Base-by-base conservation (phyloP, 2,329 filamentous ascomycete genomes). In the Botrytis galanthina region DNA sequence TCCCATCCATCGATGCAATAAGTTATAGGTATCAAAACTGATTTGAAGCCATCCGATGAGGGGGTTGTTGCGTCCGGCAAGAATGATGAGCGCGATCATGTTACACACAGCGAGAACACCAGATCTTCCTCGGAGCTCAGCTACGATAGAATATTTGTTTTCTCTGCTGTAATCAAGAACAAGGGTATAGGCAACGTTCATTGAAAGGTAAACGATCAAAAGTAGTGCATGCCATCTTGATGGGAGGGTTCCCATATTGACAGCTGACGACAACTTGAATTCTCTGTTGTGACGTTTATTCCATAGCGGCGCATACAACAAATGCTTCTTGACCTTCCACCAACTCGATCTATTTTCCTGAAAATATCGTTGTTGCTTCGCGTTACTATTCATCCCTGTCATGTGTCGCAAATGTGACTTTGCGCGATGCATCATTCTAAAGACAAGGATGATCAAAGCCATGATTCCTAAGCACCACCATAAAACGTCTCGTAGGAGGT, bases 1-100 rank as follows among this genome's bases (percentile, higher is more conserved):
- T 42, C 93, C 93, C 75, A 93, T 88, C 93, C 93, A 97, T 76
- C 93, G 89, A 82, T 97, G 93, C 69, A 96, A 85, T 14, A 96
- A 90, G 81, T 98, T 98, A 87, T 97, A 98, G 0, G 95, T 97
- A 82, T 98, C 96, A 84, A 98, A 99, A 82, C 93, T 95, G 81
- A 98, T 92, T 78, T 92, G 89, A 73, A 98, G 87, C 48, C 97
- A 82, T 5, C 86, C 82, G 80, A 98, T 98, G 67, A 98, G 86
- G 14, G 94, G 93, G 84, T 98, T 99, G 85, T 98, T 98, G 81
- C 96, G 92, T 51, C 94, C 91, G 20, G 95, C 94, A 73, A 98
- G 89, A 76, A 98, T 88, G 79, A 98, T 88, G 44, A 98, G 89
- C 8, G 96, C 95, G 46, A 99, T 89, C 89, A 98, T 93, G 84